Percentiles rank a stretch among this genome's conserved stretches.
These are phyloP conservation scores for Termitomyces sp. DNA, from an alignment of 1,284 basidiomycete species.

Conservation along the genomic window DNA sequence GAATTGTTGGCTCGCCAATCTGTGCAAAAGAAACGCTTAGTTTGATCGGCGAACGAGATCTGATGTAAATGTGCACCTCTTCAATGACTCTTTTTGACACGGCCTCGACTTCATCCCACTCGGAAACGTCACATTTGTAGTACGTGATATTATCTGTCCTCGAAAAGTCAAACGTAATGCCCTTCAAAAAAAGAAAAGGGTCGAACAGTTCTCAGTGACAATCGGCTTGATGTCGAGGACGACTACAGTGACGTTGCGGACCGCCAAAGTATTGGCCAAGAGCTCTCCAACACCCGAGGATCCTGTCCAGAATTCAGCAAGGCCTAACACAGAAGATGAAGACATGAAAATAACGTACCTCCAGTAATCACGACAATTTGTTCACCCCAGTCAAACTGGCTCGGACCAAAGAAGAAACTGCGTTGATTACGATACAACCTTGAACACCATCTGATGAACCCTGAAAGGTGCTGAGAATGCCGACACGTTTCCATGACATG, in stretches of 20 bases:
- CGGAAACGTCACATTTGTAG: constrained; percentile 88
- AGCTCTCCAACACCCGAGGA: constrained; percentile 85
- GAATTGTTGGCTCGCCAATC: constrained; percentile 84
- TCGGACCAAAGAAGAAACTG: constrained; percentile 53
- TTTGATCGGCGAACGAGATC: background rate
- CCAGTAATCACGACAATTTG: constrained; percentile 89
- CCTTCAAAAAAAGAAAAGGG: background rate
- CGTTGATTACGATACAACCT: constrained; percentile 70
- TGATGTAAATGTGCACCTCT: constrained; percentile 47
- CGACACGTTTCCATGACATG: background rate
- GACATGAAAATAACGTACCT: constrained; percentile 43
- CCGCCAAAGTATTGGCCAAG: constrained; percentile 78
- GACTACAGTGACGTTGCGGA: constrained; percentile 76
- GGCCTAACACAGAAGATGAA: constrained; percentile 2
- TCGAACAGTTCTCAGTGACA: constrained; percentile 65
- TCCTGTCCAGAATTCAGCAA: constrained; percentile 39
- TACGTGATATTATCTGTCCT: constrained; percentile 69
- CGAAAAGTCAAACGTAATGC: background rate
- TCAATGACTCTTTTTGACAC: constrained; percentile 67
- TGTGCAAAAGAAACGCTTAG: constrained; percentile 25
- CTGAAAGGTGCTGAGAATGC: constrained; percentile 30
- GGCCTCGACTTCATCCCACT: constrained; percentile 74
- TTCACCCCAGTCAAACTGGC: constrained; percentile 71
- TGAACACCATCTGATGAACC: constrained; percentile 66
- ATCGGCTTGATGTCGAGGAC: constrained; percentile 81